These are phyloP conservation scores for Thinopyrum elongatum DNA, from an alignment of 176 grass and related monocot genomes.

Conservation along the genomic window DNA sequence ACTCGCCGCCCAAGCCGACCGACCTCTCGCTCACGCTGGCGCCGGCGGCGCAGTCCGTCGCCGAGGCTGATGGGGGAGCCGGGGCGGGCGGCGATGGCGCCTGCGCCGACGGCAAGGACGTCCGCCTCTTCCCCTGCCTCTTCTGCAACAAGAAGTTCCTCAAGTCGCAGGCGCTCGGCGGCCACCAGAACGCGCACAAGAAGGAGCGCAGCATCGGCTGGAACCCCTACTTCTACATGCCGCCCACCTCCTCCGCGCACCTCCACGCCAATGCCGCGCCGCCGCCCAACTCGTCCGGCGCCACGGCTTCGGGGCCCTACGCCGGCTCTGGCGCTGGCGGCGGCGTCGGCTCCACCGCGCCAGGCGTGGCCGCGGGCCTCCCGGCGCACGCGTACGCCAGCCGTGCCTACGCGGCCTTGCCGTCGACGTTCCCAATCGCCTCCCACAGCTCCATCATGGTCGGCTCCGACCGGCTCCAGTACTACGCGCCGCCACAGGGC, in stretches of 20 bases:
- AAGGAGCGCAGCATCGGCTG: constrained; percentile 83
- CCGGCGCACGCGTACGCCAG: constrained; percentile 2
- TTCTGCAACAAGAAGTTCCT: constrained; percentile 99
- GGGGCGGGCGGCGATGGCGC: background rate
- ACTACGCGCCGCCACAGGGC: constrained; percentile 31
- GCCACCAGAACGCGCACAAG: constrained; percentile 97
- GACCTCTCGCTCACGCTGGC: constrained; percentile 73
- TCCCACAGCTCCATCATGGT: constrained; percentile 37
- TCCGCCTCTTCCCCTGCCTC: constrained; percentile 88
- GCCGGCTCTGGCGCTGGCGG: background rate
- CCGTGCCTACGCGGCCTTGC: constrained; percentile 8
- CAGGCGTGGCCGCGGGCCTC: background rate
- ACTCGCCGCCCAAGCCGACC: constrained; percentile 12
- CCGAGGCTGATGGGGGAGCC: background rate
- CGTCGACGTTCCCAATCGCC: constrained; percentile 42
- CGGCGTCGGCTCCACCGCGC: background rate
- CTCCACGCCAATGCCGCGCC: background rate
- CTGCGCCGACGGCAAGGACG: constrained; percentile 58
- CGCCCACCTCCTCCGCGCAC: background rate
- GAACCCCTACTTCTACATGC: constrained; percentile 76
- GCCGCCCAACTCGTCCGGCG: background rate
- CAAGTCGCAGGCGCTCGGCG: constrained; percentile 89
- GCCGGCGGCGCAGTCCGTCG: background rate
- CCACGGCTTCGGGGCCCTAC: background rate
- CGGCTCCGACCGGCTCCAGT: constrained; percentile 17